Evolutionary conservation across 225 moss, liverwort and hornwort species (phyloP), one percentile per base, ranked within the genome.

Genomic region (Anthoceros angustus): DNA sequence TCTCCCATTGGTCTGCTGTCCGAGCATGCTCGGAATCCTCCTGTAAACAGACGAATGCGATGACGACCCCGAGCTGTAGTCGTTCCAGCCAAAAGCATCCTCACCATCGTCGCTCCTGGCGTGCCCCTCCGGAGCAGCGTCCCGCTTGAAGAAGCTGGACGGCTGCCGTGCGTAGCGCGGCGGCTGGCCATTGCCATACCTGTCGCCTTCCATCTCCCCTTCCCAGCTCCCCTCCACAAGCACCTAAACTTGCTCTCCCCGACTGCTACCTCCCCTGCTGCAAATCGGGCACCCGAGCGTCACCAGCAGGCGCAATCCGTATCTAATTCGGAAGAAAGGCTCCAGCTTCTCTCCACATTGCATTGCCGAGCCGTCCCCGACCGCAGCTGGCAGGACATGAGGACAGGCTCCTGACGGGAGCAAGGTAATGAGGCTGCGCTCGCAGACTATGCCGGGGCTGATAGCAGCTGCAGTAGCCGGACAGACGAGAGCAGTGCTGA

Each of bases 1-100:
- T 62, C 75, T 87, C 24, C 88, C 88, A 67, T 86, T 86, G 42
- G 81, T 68, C 64, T 86, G 81, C 26, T 78, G 72, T 21, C 86
- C 75, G 7, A 73, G 67, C 39, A 64, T 72, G 63, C 80, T 69
- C 10, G 60, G 42, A 20, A 55, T 8, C 55, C 55, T 55, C 55
- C 55, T 55, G 55, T 55, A 55, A 23, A 55, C 23, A 4, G 55
- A 55, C 0, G 55, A 55, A 55, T 55, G 14, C 18, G 55, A 18
- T 18, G 12, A 11, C 16, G 55, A 55, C n/a, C n/a, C n/a, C n/a
- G 23, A 55, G 55, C 10, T 55, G 55, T 23, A 18, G 55, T 55
- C 55, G n/a, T 55, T 55, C 6, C 6, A 55, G n/a, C 6, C 1
- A 55, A 18, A 18, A 55, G 0, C 55, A 55, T 55, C 55, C 14